A percentile compares a stretch with the other conserved stretches of the same genome.
phyloP scores from a whole-genome alignment of 257 asterid species.

The Penstemon barbatus region DNA sequence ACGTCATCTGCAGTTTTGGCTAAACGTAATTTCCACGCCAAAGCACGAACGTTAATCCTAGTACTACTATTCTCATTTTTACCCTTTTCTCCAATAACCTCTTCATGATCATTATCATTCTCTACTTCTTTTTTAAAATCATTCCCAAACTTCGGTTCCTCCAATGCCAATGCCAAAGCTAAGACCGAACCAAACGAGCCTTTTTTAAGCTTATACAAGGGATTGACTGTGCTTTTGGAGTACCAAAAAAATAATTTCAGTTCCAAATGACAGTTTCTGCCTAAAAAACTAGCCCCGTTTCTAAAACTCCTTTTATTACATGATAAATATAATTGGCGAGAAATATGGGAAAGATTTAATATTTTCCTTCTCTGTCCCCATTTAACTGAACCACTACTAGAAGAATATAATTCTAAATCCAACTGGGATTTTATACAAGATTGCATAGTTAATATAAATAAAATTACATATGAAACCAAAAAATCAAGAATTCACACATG shows the following conservation, averaged over 20 bases:
- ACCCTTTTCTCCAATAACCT: slow-evolving; percentile 19
- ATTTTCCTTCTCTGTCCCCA: slow-evolving; percentile 42
- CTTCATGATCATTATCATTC: slow-evolving; percentile 10
- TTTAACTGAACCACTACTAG: slow-evolving; percentile 28
- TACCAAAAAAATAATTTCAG: slow-evolving; percentile 25
- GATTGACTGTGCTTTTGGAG: slow-evolving; percentile 20
- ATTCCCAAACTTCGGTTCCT: slow-evolving; percentile 45
- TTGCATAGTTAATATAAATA: no score
- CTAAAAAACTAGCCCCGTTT: slow-evolving; percentile 24
- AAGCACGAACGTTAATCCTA: slow-evolving; percentile 62
- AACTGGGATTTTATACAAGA: no score
- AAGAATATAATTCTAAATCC: slow-evolving; percentile 32
- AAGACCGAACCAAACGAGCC: slow-evolving; percentile 39
- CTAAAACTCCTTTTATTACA: slow-evolving; percentile 22
- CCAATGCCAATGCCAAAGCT: slow-evolving; percentile 55
- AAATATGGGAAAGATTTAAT: slow-evolving; percentile 30
- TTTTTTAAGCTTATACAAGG: slow-evolving; percentile 33
- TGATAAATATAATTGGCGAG: slow-evolving; percentile 28
- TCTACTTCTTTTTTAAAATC: slow-evolving; percentile 24
- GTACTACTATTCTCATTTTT: slow-evolving; percentile 19
- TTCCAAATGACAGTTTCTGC: slow-evolving; percentile 32
- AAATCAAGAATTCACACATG: no score
- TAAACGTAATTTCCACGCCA: slow-evolving; percentile 50
- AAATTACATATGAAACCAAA: no score
- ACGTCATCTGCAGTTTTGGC: slow-evolving; percentile 69